These are phyloP conservation scores for Ustilago hordei DNA, from an alignment of 1,284 basidiomycete species.

Conservation along the genomic window DNA sequence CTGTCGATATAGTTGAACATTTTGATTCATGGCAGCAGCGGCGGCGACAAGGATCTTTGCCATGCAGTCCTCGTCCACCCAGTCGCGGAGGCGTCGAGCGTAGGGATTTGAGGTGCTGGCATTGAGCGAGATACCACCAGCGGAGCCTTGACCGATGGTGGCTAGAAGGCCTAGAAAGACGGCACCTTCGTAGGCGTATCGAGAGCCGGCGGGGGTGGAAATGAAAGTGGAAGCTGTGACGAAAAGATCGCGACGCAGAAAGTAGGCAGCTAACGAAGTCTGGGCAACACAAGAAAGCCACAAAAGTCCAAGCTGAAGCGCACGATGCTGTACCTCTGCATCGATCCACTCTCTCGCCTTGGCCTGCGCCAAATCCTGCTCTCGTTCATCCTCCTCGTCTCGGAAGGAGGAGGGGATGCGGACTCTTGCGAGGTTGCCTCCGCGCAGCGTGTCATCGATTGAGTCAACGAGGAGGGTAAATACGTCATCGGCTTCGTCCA, in stretches of 20 bases:
- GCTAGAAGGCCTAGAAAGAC: constrained; percentile 62
- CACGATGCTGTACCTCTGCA: constrained; percentile 47
- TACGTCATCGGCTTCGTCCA: constrained; percentile 66
- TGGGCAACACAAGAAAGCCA: constrained; percentile 55
- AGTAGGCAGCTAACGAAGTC: constrained; percentile 63
- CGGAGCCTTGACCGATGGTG: constrained; percentile 54
- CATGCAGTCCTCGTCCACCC: constrained; percentile 57
- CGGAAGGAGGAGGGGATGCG: constrained; percentile 39
- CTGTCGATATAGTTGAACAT: constrained; percentile 33
- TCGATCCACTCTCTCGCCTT: constrained; percentile 45
- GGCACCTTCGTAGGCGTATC: constrained; percentile 55
- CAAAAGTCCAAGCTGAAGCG: constrained; percentile 56
- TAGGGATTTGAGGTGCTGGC: constrained; percentile 52
- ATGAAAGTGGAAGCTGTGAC: constrained; percentile 50
- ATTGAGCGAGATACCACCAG: constrained; percentile 37
- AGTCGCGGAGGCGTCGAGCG: constrained; percentile 51
- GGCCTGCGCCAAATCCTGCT: constrained; percentile 25
- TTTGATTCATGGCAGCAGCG: constrained; percentile 36
- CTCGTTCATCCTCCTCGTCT: constrained; percentile 27
- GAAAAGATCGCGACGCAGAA: constrained; percentile 63
- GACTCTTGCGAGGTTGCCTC: constrained; percentile 35
- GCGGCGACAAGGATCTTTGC: constrained; percentile 36
- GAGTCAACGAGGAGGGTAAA: constrained; percentile 60
- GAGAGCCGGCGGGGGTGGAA: constrained; percentile 34
- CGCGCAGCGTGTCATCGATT: constrained; percentile 56